Evolutionary conservation across 768 basidiomycete genomes (phyloP).

Genomic region (Mycena polygramma): DNA sequence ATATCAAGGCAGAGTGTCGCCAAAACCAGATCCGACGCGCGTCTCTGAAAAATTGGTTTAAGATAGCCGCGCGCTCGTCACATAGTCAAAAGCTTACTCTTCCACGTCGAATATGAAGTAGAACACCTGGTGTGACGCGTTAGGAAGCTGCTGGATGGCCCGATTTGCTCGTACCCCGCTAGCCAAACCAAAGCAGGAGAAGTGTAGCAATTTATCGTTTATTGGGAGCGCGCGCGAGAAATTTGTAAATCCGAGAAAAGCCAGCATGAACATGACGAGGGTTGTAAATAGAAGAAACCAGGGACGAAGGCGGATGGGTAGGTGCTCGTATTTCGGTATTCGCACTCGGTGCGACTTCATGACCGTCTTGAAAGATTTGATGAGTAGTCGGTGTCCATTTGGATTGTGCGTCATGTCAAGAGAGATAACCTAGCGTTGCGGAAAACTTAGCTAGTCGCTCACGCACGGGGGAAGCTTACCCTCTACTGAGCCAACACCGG

Average conservation of each 20-base stretch:
- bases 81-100: constrained; percentile 66
- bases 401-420: constrained; percentile 20
- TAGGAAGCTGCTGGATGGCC: neutral
- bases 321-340: constrained; percentile 75
- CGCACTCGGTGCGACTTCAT: constrained; percentile 80
- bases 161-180: constrained; percentile 55
- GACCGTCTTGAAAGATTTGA: constrained; percentile 65
- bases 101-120: constrained; percentile 92
- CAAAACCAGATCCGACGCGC: constrained; percentile 90
- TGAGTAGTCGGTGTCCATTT: constrained; percentile 51
- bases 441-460: too few relatives aligned
- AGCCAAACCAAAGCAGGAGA: constrained; percentile 80
- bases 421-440: too few relatives aligned
- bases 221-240: constrained; percentile 73
- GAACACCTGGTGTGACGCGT: constrained; percentile 60
- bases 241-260: constrained; percentile 84
- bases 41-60: constrained; percentile 60
- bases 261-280: constrained; percentile 76
- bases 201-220: constrained; percentile 86
- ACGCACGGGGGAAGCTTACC: too few relatives aligned
- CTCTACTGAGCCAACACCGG: too few relatives aligned
- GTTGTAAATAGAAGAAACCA: constrained; percentile 86
- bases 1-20: constrained; percentile 78
- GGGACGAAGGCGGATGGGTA: constrained; percentile 78
- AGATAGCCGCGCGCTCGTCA: neutral